Conservation (phyloP, 1,139 yeast genomes). For the Nematodospora anomalae region DNA sequence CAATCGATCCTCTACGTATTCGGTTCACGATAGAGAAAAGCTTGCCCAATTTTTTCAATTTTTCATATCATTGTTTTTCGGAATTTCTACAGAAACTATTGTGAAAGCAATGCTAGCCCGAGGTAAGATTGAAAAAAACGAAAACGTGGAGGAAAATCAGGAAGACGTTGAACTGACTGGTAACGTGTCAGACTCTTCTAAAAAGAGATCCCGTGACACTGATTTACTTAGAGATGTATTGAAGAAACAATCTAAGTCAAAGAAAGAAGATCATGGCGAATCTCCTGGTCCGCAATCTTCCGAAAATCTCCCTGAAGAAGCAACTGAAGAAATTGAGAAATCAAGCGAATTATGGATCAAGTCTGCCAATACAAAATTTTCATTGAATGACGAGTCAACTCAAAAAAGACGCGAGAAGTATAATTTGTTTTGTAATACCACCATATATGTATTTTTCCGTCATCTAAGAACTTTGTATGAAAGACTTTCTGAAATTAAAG, state of each 20-base stretch:
- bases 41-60: constrained; percentile 70
- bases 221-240: constrained; percentile 76
- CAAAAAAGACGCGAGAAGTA: constrained; percentile 47
- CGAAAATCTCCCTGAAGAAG: constrained; percentile 38
- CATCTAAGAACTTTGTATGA: constrained; percentile 79
- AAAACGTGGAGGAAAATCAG: constrained; percentile 14
- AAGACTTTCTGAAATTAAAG: constrained; percentile 76
- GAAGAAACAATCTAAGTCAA: constrained; percentile 59
- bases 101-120: constrained; percentile 28
- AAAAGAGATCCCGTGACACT: constrained; percentile 59
- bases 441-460: constrained; percentile 87
- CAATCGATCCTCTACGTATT: constrained; percentile 68
- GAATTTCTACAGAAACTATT: constrained; percentile 40
- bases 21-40: constrained; percentile 78
- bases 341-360: constrained; percentile 71
- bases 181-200: constrained; percentile 21
- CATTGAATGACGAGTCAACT: constrained; percentile 25
- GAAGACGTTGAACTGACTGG: constrained; percentile 13
- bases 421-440: constrained; percentile 88
- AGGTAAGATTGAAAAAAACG: constrained; percentile 17
- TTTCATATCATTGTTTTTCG: constrained; percentile 70
- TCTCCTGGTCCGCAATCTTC: constrained; percentile 30
- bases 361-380: constrained; percentile 38
- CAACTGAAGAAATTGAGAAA: constrained; percentile 49
- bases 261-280: constrained; percentile 38